phyloP scores from a whole-genome alignment of 345 rosid species.

The Hirschfeldia incana region DNA sequence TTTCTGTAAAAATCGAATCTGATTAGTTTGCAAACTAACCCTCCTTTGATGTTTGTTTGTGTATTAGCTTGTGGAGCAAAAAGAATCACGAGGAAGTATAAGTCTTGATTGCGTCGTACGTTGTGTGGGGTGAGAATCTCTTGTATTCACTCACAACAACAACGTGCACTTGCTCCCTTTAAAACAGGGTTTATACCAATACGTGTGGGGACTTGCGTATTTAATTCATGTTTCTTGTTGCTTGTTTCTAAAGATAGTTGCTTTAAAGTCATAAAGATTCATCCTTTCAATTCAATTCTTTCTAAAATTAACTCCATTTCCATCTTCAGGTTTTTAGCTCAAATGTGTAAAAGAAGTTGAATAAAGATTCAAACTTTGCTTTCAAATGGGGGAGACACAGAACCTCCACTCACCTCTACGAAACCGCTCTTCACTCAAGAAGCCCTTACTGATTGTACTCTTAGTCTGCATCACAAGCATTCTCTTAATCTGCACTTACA shows the following conservation, averaged over 20 bases:
- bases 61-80: not conserved
- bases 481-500: conserved; percentile 68
- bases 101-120: conserved; percentile 12
- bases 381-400: conserved; percentile 70
- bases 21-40: not conserved
- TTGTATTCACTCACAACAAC: conserved; percentile 22
- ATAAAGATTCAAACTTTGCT: conserved; percentile 30
- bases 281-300: not conserved
- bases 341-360: conserved; percentile 17
- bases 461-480: conserved; percentile 74
- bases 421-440: conserved; percentile 68
- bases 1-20: conserved; percentile 12
- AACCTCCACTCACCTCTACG: conserved; percentile 61
- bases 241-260: conserved; percentile 19
- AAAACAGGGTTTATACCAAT: not conserved
- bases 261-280: conserved; percentile 9
- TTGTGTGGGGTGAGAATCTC: conserved; percentile 16
- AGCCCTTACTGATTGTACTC: conserved; percentile 72
- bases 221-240: conserved; percentile 17
- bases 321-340: conserved; percentile 21
- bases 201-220: conserved; percentile 22
- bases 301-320: not conserved
- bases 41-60: not conserved
- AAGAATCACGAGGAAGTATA: not conserved
- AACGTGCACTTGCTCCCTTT: conserved; percentile 28